Conservation (phyloP, 1,284 basidiomycete species). For the Coriolopsis trogii region DNA sequence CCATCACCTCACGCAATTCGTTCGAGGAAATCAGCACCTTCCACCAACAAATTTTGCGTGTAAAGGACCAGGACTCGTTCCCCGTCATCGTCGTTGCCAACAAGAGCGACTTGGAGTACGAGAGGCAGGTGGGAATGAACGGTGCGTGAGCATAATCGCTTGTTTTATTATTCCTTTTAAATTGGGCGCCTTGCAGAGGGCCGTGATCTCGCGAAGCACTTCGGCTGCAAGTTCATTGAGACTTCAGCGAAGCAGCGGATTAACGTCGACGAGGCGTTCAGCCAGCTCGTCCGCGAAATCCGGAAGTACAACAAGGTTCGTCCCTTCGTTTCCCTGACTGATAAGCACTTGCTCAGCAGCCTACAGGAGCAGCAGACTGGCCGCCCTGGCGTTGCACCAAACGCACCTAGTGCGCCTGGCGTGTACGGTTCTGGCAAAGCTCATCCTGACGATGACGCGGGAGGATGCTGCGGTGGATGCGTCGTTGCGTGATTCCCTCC, state of each 20-base stretch:
- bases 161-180: no score
- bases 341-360: not conserved
- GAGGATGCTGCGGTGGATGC: slow-evolving; percentile 76
- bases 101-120: slow-evolving; percentile 98
- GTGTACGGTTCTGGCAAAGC: slow-evolving; percentile 49
- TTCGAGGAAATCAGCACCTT: slow-evolving; percentile 98
- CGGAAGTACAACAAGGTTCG: slow-evolving; percentile 91
- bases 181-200: slow-evolving; percentile 69
- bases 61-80: slow-evolving; percentile 98
- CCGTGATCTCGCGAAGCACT: slow-evolving; percentile 94
- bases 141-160: no score
- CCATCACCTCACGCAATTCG: slow-evolving; percentile 96
- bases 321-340: not conserved
- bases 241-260: slow-evolving; percentile 98
- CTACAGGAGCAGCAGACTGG: slow-evolving; percentile 64
- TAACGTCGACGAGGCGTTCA: slow-evolving; percentile 99
- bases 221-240: slow-evolving; percentile 97
- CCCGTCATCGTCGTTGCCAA: slow-evolving; percentile 98
- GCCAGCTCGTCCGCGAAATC: slow-evolving; percentile 95
- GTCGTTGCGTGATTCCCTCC: slow-evolving; percentile 47
- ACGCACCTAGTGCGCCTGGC: slow-evolving; percentile 47
- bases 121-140: slow-evolving; percentile 96
- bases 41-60: slow-evolving; percentile 95
- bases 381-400: slow-evolving; percentile 51
- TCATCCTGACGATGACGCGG: slow-evolving; percentile 51